Conservation (phyloP, 2,329 filamentous ascomycete species). For the Metarhizium brunneum region DNA sequence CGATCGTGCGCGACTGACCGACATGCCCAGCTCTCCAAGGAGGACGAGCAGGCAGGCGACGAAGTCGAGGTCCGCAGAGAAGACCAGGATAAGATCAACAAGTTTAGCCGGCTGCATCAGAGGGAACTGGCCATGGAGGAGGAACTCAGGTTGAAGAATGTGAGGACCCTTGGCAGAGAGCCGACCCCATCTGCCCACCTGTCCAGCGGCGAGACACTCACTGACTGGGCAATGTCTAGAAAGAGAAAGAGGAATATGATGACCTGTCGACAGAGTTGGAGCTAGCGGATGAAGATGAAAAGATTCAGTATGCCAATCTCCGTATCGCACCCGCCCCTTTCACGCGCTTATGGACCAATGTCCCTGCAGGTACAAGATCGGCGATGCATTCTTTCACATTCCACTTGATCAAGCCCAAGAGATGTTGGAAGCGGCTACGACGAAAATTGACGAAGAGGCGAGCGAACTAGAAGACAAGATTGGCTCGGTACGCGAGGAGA, state of each 20-base stretch:
- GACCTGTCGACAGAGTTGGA: slow-evolving; percentile 88
- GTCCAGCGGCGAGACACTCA: background rate
- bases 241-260: slow-evolving; percentile 96
- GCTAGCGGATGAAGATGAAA: slow-evolving; percentile 88
- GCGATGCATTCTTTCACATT: slow-evolving; percentile 88
- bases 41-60: slow-evolving; percentile 71
- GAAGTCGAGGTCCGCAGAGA: slow-evolving; percentile 92
- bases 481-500: slow-evolving; percentile 67
- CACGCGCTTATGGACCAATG: slow-evolving; percentile 1
- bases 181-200: background rate
- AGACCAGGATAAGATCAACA: slow-evolving; percentile 98
- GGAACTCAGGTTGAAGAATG: slow-evolving; percentile 69
- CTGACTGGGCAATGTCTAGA: slow-evolving; percentile 43
- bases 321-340: slow-evolving; percentile 21
- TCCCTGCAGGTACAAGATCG: slow-evolving; percentile 75
- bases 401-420: slow-evolving; percentile 79
- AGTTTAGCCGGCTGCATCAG: slow-evolving; percentile 89
- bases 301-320: slow-evolving; percentile 57
- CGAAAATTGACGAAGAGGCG: slow-evolving; percentile 70
- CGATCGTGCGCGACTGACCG: slow-evolving; percentile 8
- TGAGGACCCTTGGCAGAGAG: slow-evolving; percentile 30
- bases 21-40: slow-evolving; percentile 67
- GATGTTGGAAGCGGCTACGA: slow-evolving; percentile 63
- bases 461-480: slow-evolving; percentile 68
- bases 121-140: slow-evolving; percentile 72